Base-by-base conservation (phyloP, 768 basidiomycete genomes). In the Suillus alpinus region DNA sequence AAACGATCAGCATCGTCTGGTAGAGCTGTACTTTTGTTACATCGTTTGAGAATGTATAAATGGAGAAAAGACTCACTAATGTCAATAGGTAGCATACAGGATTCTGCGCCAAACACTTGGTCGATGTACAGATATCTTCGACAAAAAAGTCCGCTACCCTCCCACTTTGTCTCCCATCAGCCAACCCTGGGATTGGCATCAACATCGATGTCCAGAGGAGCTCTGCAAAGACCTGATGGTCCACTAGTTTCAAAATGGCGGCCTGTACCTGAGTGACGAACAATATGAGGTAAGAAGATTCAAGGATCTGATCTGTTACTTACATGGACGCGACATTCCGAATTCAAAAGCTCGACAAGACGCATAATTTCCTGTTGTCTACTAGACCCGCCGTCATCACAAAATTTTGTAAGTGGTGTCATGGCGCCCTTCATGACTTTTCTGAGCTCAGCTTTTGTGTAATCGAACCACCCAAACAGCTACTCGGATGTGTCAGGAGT, bases 291-390 rank as follows among this genome's bases (percentile, higher is more conserved):
- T 43, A 1, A 43, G 18, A 9, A n/a, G 8, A 3, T 43, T 1
- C n/a, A n/a, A n/a, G 41, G 4, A 18, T n/a, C 3, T 2, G 8
- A n/a, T n/a, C 41, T 43, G 18, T 43, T n/a, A 43, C 41, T 43
- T 43, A 43, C n/a, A 60, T 79, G 76, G 18, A 74, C 67, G 0
- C 70, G 71, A 0, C 75, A 57, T 50, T 34, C 32, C 32, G 32
- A 34, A 34, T 34, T 34, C 32, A 34, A 34, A 9, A 3, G 39
- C 8, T 41, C 3, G 18, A 7, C 3, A 3, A 9, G 9, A 7
- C 41, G 18, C 9, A 43, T 0, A 43, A 43, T 43, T 5, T 0
- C 9, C 4, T 34, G 7, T 34, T 4, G 1, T 34, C 32, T 34
- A 34, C 32, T 9, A 6, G 32, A 6, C 32, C 9, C 32, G 9